Evolutionary conservation across 345 rosid genomes (phyloP).

Genomic region (Populus deltoides): DNA sequence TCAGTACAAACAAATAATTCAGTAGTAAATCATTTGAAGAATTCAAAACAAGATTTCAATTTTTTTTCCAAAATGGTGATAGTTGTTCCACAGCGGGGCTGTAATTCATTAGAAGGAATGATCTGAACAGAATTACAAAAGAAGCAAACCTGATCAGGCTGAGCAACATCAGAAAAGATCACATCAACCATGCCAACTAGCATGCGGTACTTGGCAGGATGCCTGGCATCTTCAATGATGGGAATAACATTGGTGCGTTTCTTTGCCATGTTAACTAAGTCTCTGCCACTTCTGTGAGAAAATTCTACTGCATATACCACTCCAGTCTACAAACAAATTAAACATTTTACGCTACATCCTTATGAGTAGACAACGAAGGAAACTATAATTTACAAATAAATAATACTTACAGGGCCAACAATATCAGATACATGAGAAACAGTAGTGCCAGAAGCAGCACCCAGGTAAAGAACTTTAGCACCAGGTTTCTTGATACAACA

Average conservation of each 20-base stretch:
- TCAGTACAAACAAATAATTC: not conserved
- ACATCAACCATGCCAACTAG: conserved; percentile 99
- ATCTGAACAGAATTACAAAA: not conserved
- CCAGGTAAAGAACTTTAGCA: conserved; percentile 89
- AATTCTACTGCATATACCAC: conserved; percentile 96
- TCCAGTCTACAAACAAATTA: conserved; percentile 48
- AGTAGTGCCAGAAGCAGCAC: conserved; percentile 99
- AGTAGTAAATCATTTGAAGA: not conserved
- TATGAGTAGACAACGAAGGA: not conserved
- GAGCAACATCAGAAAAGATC: conserved; percentile 98
- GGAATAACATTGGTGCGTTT: conserved; percentile 92
- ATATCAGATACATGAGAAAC: conserved; percentile 96
- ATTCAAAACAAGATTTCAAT: not conserved
- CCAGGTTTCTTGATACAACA: conserved; percentile 75
- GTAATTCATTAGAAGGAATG: not conserved
- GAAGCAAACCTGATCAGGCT: conserved; percentile 89
- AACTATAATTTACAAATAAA: not conserved
- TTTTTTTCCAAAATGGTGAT: not conserved
- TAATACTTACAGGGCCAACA: conserved; percentile 83
- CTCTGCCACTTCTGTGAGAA: conserved; percentile 96
- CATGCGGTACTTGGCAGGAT: conserved; percentile 95
- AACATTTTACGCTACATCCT: not conserved
- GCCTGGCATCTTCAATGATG: conserved; percentile 97
- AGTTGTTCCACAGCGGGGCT: not conserved
- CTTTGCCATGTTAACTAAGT: conserved; percentile 98